Evolutionary conservation across 1,284 basidiomycete species (phyloP).

Genomic region (Fistulina hepatica): DNA sequence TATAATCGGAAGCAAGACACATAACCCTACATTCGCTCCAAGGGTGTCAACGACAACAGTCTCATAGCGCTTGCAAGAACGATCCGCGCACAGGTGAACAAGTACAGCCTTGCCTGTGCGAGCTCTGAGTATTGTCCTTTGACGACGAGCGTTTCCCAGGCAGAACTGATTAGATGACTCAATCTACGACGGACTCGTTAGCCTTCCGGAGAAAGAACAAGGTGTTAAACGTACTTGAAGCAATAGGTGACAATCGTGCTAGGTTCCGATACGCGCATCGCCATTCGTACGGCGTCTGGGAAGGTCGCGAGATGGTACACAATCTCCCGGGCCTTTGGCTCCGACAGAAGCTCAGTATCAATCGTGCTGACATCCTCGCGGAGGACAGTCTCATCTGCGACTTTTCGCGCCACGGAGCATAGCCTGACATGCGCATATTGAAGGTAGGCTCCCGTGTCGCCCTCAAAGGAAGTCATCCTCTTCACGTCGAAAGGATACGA

Average conservation of each 20-base stretch:
- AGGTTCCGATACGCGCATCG: constrained; percentile 7
- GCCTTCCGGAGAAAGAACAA: not conserved
- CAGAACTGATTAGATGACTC: constrained; percentile 9
- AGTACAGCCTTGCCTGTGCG: constrained; percentile 6
- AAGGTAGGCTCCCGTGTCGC: constrained; percentile 11
- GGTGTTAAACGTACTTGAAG: constrained; percentile 10
- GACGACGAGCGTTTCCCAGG: constrained; percentile 10
- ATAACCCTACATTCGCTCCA: constrained; percentile 12
- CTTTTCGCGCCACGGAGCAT: constrained; percentile 9
- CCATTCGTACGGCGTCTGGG: constrained; percentile 9
- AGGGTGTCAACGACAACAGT: constrained; percentile 6
- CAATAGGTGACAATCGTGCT: constrained; percentile 11
- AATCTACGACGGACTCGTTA: constrained; percentile 6
- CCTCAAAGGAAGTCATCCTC: constrained; percentile 11
- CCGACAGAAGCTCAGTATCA: constrained; percentile 6
- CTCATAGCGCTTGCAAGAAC: constrained; percentile 10
- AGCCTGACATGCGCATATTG: constrained; percentile 10
- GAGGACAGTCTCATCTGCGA: constrained; percentile 2
- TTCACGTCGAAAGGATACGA: constrained; percentile 8
- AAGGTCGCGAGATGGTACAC: constrained; percentile 5
- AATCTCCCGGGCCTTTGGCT: constrained; percentile 10
- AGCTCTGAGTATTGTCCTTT: constrained; percentile 7
- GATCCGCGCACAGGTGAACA: constrained; percentile 6
- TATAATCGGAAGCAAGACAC: no score
- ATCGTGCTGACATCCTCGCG: constrained; percentile 2